These are phyloP conservation scores for Microascus cirrosus DNA, from an alignment of 2,329 filamentous ascomycete genomes.

Conservation along the genomic window DNA sequence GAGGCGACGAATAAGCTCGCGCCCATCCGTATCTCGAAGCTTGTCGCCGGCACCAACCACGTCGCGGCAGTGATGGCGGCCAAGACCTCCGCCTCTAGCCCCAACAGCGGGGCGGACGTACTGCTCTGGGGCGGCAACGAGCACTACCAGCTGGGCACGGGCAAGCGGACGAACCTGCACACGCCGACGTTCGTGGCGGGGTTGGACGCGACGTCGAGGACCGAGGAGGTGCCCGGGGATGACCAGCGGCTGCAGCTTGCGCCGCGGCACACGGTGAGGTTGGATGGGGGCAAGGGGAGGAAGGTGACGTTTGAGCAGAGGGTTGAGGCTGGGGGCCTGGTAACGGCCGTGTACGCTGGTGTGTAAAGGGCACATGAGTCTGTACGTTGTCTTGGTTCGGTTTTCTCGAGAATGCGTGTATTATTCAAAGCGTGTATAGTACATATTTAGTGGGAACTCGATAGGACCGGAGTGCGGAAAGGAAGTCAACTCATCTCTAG, in stretches of 20 bases:
- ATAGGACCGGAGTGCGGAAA: neutral
- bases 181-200: conserved; percentile 70
- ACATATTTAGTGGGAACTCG: neutral
- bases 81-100: conserved; percentile 51
- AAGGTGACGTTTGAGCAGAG: conserved; percentile 73
- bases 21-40: conserved; percentile 64
- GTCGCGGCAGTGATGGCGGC: conserved; percentile 72
- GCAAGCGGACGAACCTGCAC: conserved; percentile 71
- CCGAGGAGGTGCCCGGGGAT: conserved; percentile 37
- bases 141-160: conserved; percentile 83
- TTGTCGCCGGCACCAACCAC: conserved; percentile 73
- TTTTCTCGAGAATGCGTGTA: neutral
- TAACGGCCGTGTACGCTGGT: conserved; percentile 73
- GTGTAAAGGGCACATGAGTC: conserved; percentile 20
- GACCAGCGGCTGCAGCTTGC: conserved; percentile 71
- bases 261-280: conserved; percentile 57
- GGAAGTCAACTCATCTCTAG: neutral
- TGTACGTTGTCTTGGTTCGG: neutral
- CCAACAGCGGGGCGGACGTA: conserved; percentile 80
- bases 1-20: conserved; percentile 55
- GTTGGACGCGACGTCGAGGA: conserved; percentile 44
- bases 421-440: neutral
- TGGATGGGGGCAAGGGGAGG: conserved; percentile 50
- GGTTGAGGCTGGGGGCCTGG: conserved; percentile 73
- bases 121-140: conserved; percentile 95